Percentiles rank a stretch among this genome's conserved stretches.
phyloP scores from a whole-genome alignment of 73 alveolate genomes.

The Tetrahymena elliotti region DNA sequence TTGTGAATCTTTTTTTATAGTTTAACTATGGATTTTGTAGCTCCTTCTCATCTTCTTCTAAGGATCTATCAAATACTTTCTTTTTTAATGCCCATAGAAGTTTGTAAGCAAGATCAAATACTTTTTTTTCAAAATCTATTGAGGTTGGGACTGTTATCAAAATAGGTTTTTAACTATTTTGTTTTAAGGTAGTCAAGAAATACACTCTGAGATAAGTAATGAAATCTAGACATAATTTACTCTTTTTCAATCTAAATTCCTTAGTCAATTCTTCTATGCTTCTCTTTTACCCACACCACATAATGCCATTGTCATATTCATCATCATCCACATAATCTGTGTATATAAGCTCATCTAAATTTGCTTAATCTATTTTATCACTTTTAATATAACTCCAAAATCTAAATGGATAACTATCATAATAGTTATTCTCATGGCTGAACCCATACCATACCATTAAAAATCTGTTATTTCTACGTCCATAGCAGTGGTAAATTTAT shows the following conservation, averaged over 20 bases:
- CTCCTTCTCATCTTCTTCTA: neutral
- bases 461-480: constrained; percentile 48
- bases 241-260: neutral
- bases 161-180: neutral
- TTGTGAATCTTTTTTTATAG: neutral
- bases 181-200: neutral
- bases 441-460: constrained; percentile 57
- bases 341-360: neutral
- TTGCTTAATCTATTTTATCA: neutral
- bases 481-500: constrained; percentile 39
- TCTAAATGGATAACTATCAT: constrained; percentile 44
- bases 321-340: neutral
- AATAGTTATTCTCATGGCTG: constrained; percentile 45
- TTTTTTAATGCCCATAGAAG: neutral
- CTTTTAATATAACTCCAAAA: neutral
- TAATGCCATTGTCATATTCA: neutral
- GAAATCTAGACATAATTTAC: neutral
- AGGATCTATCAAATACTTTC: neutral
- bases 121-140: neutral
- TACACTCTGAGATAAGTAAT: neutral
- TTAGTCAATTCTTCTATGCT: neutral
- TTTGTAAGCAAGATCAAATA: neutral
- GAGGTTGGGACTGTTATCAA: neutral
- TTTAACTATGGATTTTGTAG: neutral
- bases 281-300: neutral